Evolutionary conservation across 768 basidiomycete species (phyloP), one percentile per base, ranked within the genome.

Genomic region (Trametes cingulata): DNA sequence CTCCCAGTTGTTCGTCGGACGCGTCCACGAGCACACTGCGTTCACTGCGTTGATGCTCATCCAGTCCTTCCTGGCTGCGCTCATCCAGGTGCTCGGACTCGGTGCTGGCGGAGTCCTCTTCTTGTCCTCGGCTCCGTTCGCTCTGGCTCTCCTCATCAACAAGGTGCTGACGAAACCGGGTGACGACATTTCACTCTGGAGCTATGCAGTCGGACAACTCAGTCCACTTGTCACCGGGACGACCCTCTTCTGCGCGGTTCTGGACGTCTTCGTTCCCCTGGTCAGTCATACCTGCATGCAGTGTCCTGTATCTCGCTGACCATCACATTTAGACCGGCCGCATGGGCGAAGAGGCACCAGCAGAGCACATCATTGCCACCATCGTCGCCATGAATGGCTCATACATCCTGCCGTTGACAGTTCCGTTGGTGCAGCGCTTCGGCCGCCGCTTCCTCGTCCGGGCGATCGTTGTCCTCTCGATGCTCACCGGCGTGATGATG

Each of bases 181-280:
- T 15, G 66, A 69, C 4, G 71, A 73, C 13, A 70, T 90, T 25
- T 82, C 85, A 42, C 72, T 90, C 41, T 75, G 77, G 74, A 82
- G 82, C 2, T 94, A 95, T 68, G 82, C 79, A 0, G 47, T 91
- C 20, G 90, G 80, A 0, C 81, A 84, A 73, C 58, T 76, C 12
- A 69, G 83, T 42, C 85, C 85, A 8, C 70, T 91, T 24, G 68
- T 85, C 10, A 76, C 81, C 0, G 87, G 89, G 20, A 73, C 80
- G 0, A 78, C 90, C 65, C 68, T 91, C 35, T 68, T 85, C 39
- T 71, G 82, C 41, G 79, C 85, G 6, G 84, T 89, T 3, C 66
- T 92, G 42, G 91, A 95, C 45, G 88, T 98, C 20, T 97, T 98
- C 67, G 92, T 96, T 0, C 96, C 96, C 7, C 73, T 97, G 68